phyloP scores from a whole-genome alignment of 2,329 filamentous ascomycete species.

The Elsinoe australis region DNA sequence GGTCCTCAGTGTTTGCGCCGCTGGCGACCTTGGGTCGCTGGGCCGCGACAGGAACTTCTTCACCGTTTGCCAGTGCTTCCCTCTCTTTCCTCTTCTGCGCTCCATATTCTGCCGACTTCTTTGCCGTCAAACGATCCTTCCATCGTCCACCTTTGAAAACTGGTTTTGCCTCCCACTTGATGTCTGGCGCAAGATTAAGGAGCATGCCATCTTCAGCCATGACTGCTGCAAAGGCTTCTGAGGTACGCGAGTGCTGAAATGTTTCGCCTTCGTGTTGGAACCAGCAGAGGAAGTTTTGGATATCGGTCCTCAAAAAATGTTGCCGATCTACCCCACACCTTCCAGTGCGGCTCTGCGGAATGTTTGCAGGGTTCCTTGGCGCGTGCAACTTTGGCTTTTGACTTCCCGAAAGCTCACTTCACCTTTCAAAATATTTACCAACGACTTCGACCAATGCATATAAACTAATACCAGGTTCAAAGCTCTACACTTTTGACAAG shows the following conservation, averaged over 20 bases:
- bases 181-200: conserved; percentile 73
- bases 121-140: conserved; percentile 78
- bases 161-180: conserved; percentile 54
- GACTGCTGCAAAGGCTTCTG: background rate
- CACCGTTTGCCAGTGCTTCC: conserved; percentile 4
- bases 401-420: background rate
- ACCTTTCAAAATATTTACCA: background rate
- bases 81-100: conserved; percentile 33
- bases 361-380: background rate
- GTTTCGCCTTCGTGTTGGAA: no score
- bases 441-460: background rate
- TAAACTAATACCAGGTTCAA: no score
- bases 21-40: background rate
- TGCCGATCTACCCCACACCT: background rate
- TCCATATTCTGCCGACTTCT: conserved; percentile 55
- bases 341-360: conserved; percentile 1
- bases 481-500: no score
- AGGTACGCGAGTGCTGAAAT: no score
- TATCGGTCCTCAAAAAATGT: background rate
- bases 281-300: background rate
- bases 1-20: background rate
- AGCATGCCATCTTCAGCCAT: conserved; percentile 97
- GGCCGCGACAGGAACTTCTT: background rate
- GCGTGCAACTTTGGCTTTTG: background rate
- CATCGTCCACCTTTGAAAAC: conserved; percentile 84